Conservation (phyloP, 768 basidiomycete genomes). For the Mycena leptocephala region DNA sequence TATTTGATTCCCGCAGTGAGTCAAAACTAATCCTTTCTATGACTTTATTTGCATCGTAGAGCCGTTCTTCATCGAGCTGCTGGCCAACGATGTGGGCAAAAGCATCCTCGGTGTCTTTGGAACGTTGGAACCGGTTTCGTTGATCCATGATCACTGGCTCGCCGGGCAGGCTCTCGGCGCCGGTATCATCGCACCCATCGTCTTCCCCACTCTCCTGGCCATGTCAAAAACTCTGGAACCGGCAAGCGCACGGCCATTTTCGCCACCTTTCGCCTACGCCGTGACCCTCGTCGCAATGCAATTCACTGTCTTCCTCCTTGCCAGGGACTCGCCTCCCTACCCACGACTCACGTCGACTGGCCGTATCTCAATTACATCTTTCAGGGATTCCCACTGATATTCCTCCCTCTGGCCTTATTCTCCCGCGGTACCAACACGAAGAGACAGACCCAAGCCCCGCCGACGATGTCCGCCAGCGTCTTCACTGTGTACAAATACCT, state of each 20-base stretch:
- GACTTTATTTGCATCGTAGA: neutral
- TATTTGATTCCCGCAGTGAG: too few relatives aligned
- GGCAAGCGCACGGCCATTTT: neutral
- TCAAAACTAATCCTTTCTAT: neutral
- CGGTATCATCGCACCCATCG: constrained; percentile 13
- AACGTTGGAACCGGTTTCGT: neutral
- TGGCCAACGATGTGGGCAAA: neutral
- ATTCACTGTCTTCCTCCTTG: constrained; percentile 7
- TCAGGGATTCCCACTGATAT: constrained; percentile 29
- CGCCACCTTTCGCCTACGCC: constrained; percentile 2
- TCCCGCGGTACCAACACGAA: neutral
- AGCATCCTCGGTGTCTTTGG: neutral
- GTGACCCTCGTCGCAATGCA: constrained; percentile 3
- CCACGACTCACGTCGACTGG: neutral
- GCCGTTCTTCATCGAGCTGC: neutral
- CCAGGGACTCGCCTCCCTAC: constrained; percentile 1
- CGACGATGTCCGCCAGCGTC: neutral
- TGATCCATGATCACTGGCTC: neutral
- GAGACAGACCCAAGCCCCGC: too few relatives aligned
- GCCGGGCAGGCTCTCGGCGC: constrained; percentile 18
- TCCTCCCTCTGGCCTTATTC: constrained; percentile 27
- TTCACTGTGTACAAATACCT: constrained; percentile 27
- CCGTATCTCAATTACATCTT: constrained; percentile 18
- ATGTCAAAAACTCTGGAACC: constrained; percentile 1
- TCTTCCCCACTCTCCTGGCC: constrained; percentile 6